Conservation (phyloP, 176 grass and related monocot species). For the Ensete ventricosum region DNA sequence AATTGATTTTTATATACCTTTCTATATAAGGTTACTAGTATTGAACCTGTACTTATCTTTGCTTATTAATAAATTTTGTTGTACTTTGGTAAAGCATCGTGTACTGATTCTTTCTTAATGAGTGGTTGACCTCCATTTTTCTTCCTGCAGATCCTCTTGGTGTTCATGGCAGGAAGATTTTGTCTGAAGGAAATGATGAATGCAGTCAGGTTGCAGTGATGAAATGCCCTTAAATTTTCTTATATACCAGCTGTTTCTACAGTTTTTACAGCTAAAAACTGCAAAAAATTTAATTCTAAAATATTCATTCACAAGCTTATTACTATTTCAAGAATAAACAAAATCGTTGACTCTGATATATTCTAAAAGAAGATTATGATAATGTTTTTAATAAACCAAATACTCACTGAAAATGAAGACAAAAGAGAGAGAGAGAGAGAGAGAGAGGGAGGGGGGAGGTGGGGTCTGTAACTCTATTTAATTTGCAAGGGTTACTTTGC, state of each 20-base stretch:
- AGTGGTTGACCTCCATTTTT: not conserved
- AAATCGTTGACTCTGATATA: no score
- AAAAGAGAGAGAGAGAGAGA: no score
- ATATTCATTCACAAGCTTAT: no score
- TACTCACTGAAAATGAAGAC: no score
- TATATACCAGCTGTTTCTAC: not conserved
- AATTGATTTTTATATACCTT: not conserved
- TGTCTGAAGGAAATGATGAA: slow-evolving; percentile 43
- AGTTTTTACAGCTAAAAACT: no score
- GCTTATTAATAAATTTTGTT: not conserved
- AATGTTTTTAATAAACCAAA: no score
- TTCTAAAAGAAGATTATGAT: no score
- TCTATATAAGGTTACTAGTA: not conserved
- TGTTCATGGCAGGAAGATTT: slow-evolving; percentile 79
- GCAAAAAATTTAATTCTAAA: no score
- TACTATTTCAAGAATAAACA: no score
- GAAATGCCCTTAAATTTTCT: not conserved
- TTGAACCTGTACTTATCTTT: not conserved
- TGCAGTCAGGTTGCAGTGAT: slow-evolving; percentile 53
- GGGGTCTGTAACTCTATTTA: no score
- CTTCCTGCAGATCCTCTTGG: slow-evolving; percentile 71
- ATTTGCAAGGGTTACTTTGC: no score
- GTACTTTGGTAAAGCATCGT: slow-evolving; percentile 5
- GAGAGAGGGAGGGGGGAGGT: no score
- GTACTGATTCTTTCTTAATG: not conserved